Evolutionary conservation across 257 asterid species (phyloP), one percentile per base, ranked within the genome.

Genomic region (Penstemon newberryi): DNA sequence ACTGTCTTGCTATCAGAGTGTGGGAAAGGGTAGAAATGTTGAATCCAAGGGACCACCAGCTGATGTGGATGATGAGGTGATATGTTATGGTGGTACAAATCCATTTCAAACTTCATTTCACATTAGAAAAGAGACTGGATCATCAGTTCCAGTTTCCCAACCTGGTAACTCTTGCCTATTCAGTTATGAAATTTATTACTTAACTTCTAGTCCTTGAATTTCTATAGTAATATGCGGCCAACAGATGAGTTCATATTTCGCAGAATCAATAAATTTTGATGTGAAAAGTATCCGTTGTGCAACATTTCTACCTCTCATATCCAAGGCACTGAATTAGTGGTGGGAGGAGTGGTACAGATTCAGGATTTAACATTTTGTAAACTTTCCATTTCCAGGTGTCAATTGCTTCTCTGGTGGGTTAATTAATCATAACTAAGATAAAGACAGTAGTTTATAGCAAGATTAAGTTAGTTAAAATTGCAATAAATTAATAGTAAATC

Each of bases 381-480:
- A 49, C 50, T 70, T 69, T 38, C 41, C 15, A 39, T 67, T 72
- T 65, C 18, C 73, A 90, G 96, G 88, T 13, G 81, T 54, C 60
- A 66, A 69, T 67, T 83, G 91, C 77, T 88, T 90, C 74, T 74
- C 95, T 39, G 97, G 90, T 62, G 94, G 89, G 40, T 63, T 88
- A 68, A 63, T 83, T n/a, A n/a, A n/a, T n/a, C n/a, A n/a, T n/a
- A n/a, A n/a, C n/a, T n/a, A n/a, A n/a, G n/a, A n/a, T n/a, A n/a
- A n/a, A n/a, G n/a, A n/a, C n/a, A n/a, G n/a, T n/a, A n/a, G n/a
- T n/a, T n/a, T n/a, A n/a, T n/a, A n/a, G n/a, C n/a, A n/a, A n/a
- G n/a, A n/a, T n/a, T n/a, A n/a, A n/a, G n/a, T n/a, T n/a, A n/a
- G n/a, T n/a, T n/a, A n/a, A n/a, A n/a, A n/a, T n/a, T n/a, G n/a